Conservation (phyloP, 345 rosid genomes). For the Sisymbrium altissimum region DNA sequence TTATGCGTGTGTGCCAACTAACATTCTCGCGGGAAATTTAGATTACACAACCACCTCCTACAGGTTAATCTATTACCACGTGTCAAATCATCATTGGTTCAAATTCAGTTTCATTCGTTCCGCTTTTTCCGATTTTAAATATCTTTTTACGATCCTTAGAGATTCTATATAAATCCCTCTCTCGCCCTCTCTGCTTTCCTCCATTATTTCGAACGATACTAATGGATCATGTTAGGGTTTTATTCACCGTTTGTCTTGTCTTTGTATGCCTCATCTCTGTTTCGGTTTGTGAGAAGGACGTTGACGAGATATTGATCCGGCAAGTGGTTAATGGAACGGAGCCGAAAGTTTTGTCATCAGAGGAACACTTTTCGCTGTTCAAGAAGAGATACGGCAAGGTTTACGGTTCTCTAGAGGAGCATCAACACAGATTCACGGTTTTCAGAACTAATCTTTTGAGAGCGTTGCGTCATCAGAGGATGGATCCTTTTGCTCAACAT, state of each 20-base stretch:
- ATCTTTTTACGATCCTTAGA: not conserved
- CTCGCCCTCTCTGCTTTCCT: not conserved
- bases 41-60: not conserved
- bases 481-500: conserved; percentile 74
- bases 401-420: conserved; percentile 63
- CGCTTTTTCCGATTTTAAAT: not conserved
- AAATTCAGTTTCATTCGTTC: too few relatives aligned
- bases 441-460: conserved; percentile 53
- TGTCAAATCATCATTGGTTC: conserved; percentile 21
- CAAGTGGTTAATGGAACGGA: conserved; percentile 49
- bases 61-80: conserved; percentile 33
- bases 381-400: conserved; percentile 54
- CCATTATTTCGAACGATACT: not conserved
- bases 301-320: conserved; percentile 55
- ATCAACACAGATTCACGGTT: conserved; percentile 51
- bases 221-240: conserved; percentile 42
- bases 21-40: conserved; percentile 5
- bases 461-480: conserved; percentile 64
- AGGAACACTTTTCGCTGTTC: conserved; percentile 68
- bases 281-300: conserved; percentile 1
- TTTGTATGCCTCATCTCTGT: conserved; percentile 41
- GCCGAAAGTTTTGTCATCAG: conserved; percentile 39
- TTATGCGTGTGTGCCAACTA: not conserved
- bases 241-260: conserved; percentile 25
- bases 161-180: not conserved